Percentiles rank a stretch among this genome's conserved stretches.
phyloP scores from a whole-genome alignment of 169 alveolate species.

The Plasmodium fragile region DNA sequence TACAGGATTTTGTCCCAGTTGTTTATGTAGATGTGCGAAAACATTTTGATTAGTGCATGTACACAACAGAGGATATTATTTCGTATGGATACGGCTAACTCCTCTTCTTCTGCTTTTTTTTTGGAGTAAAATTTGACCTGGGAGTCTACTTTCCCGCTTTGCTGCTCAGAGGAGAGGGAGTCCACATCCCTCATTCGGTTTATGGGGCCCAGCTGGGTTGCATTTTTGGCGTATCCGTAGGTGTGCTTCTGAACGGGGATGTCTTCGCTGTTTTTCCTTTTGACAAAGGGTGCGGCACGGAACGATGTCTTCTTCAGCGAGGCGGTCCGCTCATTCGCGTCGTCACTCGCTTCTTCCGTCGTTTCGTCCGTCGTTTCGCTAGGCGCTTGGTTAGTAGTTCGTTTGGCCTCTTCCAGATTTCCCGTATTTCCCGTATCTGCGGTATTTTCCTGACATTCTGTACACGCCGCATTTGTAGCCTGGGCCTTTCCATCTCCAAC shows the following conservation, averaged over 20 bases:
- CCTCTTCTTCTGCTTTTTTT: conserved; percentile 52
- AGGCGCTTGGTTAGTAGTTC: background rate
- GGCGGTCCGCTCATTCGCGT: too few species aligned
- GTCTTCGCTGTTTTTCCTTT: background rate
- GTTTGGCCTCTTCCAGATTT: background rate
- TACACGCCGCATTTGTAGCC: background rate
- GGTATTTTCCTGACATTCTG: background rate
- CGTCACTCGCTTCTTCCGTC: too few species aligned
- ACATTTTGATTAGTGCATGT: conserved; percentile 50
- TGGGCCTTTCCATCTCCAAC: background rate
- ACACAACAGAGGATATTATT: conserved; percentile 41
- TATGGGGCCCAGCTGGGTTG: background rate
- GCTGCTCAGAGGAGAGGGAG: background rate
- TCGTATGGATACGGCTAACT: conserved; percentile 36
- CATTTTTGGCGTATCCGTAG: background rate
- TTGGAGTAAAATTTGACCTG: background rate
- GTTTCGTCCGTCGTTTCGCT: background rate
- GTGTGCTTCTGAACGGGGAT: background rate
- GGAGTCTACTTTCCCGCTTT: background rate
- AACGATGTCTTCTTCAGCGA: background rate
- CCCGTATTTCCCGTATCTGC: background rate
- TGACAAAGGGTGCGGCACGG: background rate
- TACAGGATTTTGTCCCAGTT: conserved; percentile 65
- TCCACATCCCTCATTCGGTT: background rate
- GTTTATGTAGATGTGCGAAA: conserved; percentile 71